Percentiles rank a stretch among this genome's conserved stretches.
These are phyloP conservation scores for Diplotaxis tenuifolia DNA, from an alignment of 345 rosid species.

Conservation along the genomic window DNA sequence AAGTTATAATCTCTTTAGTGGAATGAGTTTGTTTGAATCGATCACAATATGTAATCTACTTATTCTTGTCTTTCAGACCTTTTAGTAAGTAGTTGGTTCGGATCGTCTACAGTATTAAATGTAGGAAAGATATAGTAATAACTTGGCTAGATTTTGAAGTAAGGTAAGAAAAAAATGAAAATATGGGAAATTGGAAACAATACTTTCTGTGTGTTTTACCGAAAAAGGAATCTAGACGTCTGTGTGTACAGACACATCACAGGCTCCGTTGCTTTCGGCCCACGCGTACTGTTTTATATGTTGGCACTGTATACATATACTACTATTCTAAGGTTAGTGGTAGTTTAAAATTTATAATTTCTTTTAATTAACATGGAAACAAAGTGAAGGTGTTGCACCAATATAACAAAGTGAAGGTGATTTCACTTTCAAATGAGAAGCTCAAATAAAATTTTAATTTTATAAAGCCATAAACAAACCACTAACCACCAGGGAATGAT, in stretches of 20 bases:
- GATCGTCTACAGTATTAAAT: neutral
- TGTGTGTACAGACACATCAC: conserved; percentile 25
- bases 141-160: conserved; percentile 5
- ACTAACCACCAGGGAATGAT: neutral
- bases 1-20: neutral
- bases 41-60: neutral
- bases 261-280: conserved; percentile 17
- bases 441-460: neutral
- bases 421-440: neutral
- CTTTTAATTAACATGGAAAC: neutral
- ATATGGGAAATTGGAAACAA: neutral
- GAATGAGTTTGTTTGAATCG: neutral
- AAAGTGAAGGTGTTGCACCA: neutral
- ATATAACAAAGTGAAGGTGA: neutral
- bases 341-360: neutral
- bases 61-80: neutral
- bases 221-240: conserved; percentile 22
- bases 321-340: conserved; percentile 4
- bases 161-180: neutral
- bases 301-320: neutral
- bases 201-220: conserved; percentile 19
- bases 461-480: neutral
- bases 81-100: neutral
- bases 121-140: neutral
- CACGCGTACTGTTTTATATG: conserved; percentile 18